Evolutionary conservation across 306 rosid species (phyloP).

Genomic region (Sphenostylis stenocarpa): DNA sequence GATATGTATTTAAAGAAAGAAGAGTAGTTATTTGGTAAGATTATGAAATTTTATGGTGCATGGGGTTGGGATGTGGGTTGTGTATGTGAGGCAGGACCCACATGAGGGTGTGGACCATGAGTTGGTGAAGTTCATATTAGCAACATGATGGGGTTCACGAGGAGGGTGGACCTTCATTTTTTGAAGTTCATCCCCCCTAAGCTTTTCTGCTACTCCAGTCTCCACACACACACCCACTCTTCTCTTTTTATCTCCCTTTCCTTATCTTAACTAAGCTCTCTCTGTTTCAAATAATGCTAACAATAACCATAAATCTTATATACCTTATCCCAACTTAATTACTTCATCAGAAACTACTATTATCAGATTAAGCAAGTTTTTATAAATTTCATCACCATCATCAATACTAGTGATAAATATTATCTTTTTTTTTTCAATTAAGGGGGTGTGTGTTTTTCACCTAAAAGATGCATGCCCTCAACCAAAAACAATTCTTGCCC

Average conservation of each 20-base stretch:
- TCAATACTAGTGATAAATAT: neutral
- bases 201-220: slow-evolving; percentile 24
- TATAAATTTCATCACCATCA: neutral
- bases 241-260: neutral
- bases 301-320: too few relatives aligned
- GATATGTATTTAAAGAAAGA: neutral
- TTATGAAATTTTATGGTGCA: neutral
- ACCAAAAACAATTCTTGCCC: slow-evolving; percentile 49
- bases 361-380: neutral
- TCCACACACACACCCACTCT: slow-evolving; percentile 30
- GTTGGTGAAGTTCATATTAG: slow-evolving; percentile 22
- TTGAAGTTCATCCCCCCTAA: slow-evolving; percentile 85
- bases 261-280: neutral
- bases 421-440: neutral
- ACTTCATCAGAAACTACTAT: slow-evolving; percentile 30
- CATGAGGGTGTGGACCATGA: slow-evolving; percentile 62
- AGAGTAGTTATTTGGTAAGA: neutral
- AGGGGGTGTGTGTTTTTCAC: neutral
- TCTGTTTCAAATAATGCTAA: too few relatives aligned
- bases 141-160: slow-evolving; percentile 90
- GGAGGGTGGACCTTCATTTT: slow-evolving; percentile 63
- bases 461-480: slow-evolving; percentile 53
- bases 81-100: slow-evolving; percentile 65
- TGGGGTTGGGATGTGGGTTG: slow-evolving; percentile 56
- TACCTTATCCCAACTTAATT: too few relatives aligned